Evolutionary conservation across 2,329 filamentous ascomycete genomes (phyloP).

Genomic region (Cordyceps pruinosa): DNA sequence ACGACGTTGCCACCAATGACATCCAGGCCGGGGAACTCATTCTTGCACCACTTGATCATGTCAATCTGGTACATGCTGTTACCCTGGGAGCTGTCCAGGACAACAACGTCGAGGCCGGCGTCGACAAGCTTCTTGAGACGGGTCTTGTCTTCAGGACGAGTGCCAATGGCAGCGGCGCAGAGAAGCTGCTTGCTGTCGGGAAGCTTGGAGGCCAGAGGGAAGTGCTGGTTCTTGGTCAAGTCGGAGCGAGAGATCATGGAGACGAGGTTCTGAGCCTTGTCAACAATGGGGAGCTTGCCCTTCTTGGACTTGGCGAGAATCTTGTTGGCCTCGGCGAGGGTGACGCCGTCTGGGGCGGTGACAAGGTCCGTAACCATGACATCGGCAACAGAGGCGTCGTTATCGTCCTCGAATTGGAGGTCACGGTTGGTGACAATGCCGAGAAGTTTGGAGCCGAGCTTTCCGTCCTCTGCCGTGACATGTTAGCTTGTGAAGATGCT

Average conservation of each 20-base stretch:
- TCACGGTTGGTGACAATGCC: constrained; percentile 98
- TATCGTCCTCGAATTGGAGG: constrained; percentile 87
- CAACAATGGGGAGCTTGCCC: constrained; percentile 92
- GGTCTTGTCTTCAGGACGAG: constrained; percentile 83
- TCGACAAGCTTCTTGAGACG: constrained; percentile 84
- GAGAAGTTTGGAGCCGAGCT: constrained; percentile 88
- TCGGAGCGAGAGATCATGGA: constrained; percentile 92
- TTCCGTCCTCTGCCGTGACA: constrained; percentile 65
- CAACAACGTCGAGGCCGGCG: constrained; percentile 88
- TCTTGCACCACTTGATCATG: constrained; percentile 95
- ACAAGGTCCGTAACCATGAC: constrained; percentile 96
- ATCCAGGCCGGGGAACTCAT: constrained; percentile 75
- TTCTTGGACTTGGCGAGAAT: constrained; percentile 96
- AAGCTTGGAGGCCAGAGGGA: constrained; percentile 91
- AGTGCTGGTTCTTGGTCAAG: constrained; percentile 97
- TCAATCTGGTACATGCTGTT: constrained; percentile 98
- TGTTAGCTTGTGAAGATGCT: background rate
- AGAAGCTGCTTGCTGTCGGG: constrained; percentile 97
- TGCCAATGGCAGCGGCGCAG: constrained; percentile 90
- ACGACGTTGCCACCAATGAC: constrained; percentile 99
- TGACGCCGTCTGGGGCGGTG: constrained; percentile 78
- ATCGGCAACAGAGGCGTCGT: constrained; percentile 64
- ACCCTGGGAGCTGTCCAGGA: constrained; percentile 93
- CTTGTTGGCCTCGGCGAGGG: constrained; percentile 80
- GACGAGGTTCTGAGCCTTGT: constrained; percentile 74